Evolutionary conservation across 176 grass and related monocot genomes (phyloP).

Genomic region (Aegilops tauschii): DNA sequence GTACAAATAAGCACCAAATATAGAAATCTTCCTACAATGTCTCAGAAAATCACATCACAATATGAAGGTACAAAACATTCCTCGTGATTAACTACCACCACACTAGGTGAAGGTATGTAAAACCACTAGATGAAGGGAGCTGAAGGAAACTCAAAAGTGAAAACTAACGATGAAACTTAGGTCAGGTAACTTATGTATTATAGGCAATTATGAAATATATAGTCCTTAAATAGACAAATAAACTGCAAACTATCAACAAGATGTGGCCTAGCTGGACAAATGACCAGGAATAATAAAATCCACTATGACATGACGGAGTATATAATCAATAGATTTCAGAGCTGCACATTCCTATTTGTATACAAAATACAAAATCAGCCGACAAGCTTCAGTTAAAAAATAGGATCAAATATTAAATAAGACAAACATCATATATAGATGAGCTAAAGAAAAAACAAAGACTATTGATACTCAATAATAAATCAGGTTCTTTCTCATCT

Average conservation of each 20-base stretch:
- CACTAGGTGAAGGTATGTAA: not conserved
- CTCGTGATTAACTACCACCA: not conserved
- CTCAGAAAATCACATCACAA: not conserved
- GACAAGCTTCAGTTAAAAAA: not conserved
- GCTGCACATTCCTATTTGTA: not conserved
- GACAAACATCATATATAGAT: not conserved
- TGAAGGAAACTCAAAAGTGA: not conserved
- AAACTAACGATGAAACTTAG: conserved; percentile 8
- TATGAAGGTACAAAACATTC: not conserved
- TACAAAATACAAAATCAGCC: not conserved
- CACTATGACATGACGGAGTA: not conserved
- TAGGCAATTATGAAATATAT: not conserved
- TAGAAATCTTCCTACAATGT: not conserved
- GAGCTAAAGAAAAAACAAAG: not conserved
- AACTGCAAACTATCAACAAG: not conserved
- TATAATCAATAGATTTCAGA: not conserved
- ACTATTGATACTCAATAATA: not conserved
- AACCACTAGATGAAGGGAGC: not conserved
- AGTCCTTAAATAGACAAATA: not conserved
- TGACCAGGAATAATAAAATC: not conserved
- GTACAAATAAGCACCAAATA: not conserved
- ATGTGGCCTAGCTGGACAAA: not conserved
- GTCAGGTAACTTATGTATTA: not conserved
- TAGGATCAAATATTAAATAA: not conserved
- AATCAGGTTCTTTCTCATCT: not conserved